A percentile compares a stretch with the other conserved stretches of the same genome.
Evolutionary conservation across 1,284 basidiomycete species (phyloP).

Genomic region (Earliella scabrosa): DNA sequence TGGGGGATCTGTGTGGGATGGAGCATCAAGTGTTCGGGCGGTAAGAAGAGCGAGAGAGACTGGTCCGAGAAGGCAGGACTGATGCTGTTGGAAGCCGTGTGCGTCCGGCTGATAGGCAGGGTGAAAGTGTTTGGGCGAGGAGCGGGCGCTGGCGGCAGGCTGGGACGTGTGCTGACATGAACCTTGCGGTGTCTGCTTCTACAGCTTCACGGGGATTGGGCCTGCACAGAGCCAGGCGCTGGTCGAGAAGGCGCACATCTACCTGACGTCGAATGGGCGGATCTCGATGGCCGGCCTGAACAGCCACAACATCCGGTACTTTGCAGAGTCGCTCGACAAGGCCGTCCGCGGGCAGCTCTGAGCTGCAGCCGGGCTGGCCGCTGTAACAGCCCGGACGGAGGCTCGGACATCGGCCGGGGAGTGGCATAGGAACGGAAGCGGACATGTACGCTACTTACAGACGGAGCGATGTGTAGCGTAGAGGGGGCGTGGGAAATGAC

Average conservation of each 20-base stretch:
- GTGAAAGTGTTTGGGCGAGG: constrained; percentile 14
- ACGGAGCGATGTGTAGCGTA: constrained; percentile 13
- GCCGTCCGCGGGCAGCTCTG: constrained; percentile 64
- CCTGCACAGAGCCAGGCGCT: constrained; percentile 73
- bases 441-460: too few relatives aligned
- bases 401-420: background rate
- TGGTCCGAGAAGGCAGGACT: background rate
- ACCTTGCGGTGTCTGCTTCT: constrained; percentile 20
- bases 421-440: background rate
- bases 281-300: constrained; percentile 90
- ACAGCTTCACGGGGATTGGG: constrained; percentile 81
- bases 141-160: background rate
- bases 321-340: constrained; percentile 77
- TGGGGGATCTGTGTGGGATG: constrained; percentile 9
- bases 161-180: constrained; percentile 6
- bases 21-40: constrained; percentile 19
- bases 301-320: constrained; percentile 74
- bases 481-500: constrained; percentile 31
- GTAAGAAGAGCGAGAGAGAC: background rate
- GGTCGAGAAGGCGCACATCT: constrained; percentile 83
- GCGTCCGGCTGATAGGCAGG: constrained; percentile 22
- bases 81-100: constrained; percentile 5
- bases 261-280: constrained; percentile 85
- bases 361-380: constrained; percentile 1
- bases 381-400: background rate